Base-by-base conservation (phyloP, 192 early-diverging fungal species). In the Thamnidium elegans region DNA sequence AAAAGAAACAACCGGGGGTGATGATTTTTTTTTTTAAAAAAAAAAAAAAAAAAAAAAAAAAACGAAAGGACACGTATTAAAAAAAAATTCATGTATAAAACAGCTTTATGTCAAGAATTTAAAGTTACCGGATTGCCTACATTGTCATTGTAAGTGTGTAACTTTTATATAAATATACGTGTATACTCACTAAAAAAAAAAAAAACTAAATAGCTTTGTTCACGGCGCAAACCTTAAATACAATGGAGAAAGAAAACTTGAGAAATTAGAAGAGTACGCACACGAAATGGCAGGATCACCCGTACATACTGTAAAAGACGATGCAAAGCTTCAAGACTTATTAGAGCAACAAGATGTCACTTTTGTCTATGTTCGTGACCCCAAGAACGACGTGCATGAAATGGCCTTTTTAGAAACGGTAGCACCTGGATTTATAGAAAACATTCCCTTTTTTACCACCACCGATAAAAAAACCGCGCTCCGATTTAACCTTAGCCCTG, bases 61-160 rank as follows among this genome's bases (percentile, higher is more conserved):
- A 26, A 26, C 1, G 26, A 26, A 26, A 26, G 15, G 26, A 19
- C 42, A 34, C 20, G 0, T 46, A 63, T 54, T 66, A 61, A n/a
- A n/a, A n/a, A n/a, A n/a, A n/a, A 17, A 26, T 26, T 26, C 26
- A 26, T 26, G 26, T 26, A 3, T 26, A 26, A 26, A 26, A 58
- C 39, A 58, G 58, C 36, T 23, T 59, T 92, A 21, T 95, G 93
- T 70, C 50, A 71, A 6, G 66, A 83, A n/a, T 84, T 83, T 65
- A 78, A 81, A 42, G 80, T 98, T 21, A 73, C 79, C 44, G 92
- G 89, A n/a, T 96, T 90, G 72, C 95, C 95, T 26, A 95, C 94
- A 10, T 79, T 98, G 53, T 85, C 83, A 66, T 84, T 88, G 73
- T 83, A 88, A 66, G 52, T 63, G 54, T n/a, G 52, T 43, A 20